Evolutionary conservation across 2,329 filamentous ascomycete genomes (phyloP), one percentile per base, ranked within the genome.

Genomic region (Trichoderma sp.): DNA sequence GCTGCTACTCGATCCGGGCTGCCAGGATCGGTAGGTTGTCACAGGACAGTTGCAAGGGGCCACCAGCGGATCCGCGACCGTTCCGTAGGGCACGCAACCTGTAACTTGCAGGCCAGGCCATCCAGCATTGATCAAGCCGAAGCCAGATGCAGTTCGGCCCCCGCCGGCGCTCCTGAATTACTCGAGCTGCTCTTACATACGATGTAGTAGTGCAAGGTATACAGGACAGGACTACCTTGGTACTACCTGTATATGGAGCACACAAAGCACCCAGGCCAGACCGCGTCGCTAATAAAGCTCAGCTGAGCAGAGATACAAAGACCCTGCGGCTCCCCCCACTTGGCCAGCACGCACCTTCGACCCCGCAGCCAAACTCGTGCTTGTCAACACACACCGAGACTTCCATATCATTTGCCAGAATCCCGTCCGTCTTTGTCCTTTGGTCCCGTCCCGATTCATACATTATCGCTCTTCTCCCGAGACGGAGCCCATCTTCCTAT

Each of bases 21-120:
- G 32, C 60, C 32, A 32, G 60, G 48, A 64, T 53, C 50, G 48
- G 60, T 50, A 54, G 25, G 34, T 64, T 64, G 60, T 64, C 50
- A 64, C 60, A 64, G 60, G 48, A 54, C 32, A 32, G 60, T 64
- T 64, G 60, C 60, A 64, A 64, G 60, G 60, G 60, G 60, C 58
- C 25, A 13, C 22, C 19, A 39, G 60, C 48, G 48, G 60, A 64
- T 34, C 48, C 50, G 12, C 27, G 45, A 39, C 39, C 29, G 58
- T 15, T 12, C 58, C 45, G 57, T 48, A 19, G n/a, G 42, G 42
- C 42, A 45, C 42, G 42, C n/a, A 19, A 60, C 39, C 37, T 45
- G 57, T 7, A 45, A 56, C 27, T 48, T n/a, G n/a, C n/a, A n/a
- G n/a, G n/a, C 5, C 42, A 48, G 42, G 42, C 50, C 37, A 27